Conservation (phyloP, 768 basidiomycete species). For the Sistotremastrum niveocremeum region DNA sequence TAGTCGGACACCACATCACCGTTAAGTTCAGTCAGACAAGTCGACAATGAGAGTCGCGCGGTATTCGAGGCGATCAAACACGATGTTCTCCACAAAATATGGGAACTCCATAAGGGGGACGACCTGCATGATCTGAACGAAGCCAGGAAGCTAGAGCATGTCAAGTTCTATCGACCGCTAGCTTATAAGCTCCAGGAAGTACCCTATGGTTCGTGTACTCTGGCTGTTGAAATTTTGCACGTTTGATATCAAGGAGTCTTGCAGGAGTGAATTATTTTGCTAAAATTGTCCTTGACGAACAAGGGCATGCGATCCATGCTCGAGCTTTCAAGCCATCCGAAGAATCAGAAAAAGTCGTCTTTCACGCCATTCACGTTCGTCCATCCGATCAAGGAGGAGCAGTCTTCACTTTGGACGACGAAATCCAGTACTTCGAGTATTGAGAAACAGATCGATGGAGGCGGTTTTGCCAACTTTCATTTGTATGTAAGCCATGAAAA, state of each 20-base stretch:
- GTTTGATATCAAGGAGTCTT: no score
- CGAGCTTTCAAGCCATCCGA: background rate
- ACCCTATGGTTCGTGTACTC: conserved; percentile 1
- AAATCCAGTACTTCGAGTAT: conserved; percentile 2
- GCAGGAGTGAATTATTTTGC: background rate
- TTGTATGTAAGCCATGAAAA: no score
- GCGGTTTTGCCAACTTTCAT: no score
- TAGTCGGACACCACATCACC: no score
- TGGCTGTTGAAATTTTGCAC: no score
- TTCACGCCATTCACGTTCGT: conserved; percentile 2
- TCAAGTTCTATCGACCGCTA: conserved; percentile 4
- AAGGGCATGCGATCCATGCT: conserved; percentile 3
- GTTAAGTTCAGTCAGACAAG: background rate
- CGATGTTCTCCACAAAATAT: conserved; percentile 5
- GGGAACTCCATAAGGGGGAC: conserved; percentile 5
- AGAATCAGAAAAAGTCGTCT: background rate
- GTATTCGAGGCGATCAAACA: conserved; percentile 5
- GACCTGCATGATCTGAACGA: conserved; percentile 2
- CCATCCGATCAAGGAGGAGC: conserved; percentile 1
- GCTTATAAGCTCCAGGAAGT: conserved; percentile 10
- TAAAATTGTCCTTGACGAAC: conserved; percentile 3
- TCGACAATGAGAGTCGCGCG: conserved; percentile 1
- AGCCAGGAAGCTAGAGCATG: conserved; percentile 4
- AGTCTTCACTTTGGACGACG: conserved; percentile 3
- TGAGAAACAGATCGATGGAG: no score